Evolutionary conservation across 2,329 filamentous ascomycete species (phyloP).

Genomic region (Seiridium unicorne): DNA sequence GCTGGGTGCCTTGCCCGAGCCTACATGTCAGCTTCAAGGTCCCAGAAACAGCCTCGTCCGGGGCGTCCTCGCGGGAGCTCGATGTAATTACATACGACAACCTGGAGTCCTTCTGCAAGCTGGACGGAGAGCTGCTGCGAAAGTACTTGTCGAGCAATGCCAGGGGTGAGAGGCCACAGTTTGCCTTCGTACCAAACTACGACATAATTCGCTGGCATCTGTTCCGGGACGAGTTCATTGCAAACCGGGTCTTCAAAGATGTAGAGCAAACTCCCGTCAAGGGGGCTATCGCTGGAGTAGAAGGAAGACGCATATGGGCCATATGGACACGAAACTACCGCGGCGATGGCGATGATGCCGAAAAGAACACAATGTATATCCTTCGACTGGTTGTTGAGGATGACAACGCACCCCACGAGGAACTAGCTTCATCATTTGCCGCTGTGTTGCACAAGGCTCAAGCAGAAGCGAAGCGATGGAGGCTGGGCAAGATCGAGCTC

Average conservation of each 20-base stretch:
- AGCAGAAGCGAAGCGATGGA: slow-evolving; percentile 69
- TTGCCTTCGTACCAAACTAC: slow-evolving; percentile 68
- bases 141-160: slow-evolving; percentile 41
- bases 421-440: slow-evolving; percentile 53
- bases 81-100: slow-evolving; percentile 56
- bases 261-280: slow-evolving; percentile 43
- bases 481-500: slow-evolving; percentile 67
- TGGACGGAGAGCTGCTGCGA: slow-evolving; percentile 64
- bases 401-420: slow-evolving; percentile 28
- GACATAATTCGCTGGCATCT: slow-evolving; percentile 75
- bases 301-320: slow-evolving; percentile 65
- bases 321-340: slow-evolving; percentile 70
- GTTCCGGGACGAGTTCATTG: slow-evolving; percentile 77
- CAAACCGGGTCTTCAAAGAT: slow-evolving; percentile 54
- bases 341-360: slow-evolving; percentile 47
- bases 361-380: slow-evolving; percentile 68
- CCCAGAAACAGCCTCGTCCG: slow-evolving; percentile 22
- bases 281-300: slow-evolving; percentile 63
- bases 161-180: slow-evolving; percentile 41
- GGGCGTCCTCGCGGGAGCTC: slow-evolving; percentile 17
- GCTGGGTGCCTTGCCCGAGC: slow-evolving; percentile 75
- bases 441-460: slow-evolving; percentile 67
- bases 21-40: slow-evolving; percentile 65
- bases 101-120: slow-evolving; percentile 58
- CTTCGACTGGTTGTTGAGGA: slow-evolving; percentile 65